Evolutionary conservation across 1,284 basidiomycete genomes (phyloP).

Genomic region (Melanopsichium pennsylvanicum): DNA sequence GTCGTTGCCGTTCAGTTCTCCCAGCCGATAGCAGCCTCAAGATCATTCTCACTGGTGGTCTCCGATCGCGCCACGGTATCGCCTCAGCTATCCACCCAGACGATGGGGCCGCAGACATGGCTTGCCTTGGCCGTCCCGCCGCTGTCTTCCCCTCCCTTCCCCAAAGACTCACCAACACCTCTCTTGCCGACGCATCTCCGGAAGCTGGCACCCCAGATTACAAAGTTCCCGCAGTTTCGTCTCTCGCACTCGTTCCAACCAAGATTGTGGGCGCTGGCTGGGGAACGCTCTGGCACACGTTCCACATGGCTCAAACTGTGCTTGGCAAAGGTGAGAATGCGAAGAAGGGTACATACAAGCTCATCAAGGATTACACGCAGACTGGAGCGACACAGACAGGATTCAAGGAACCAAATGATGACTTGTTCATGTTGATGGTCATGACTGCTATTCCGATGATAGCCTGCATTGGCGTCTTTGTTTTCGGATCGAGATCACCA

Average conservation of each 20-base stretch:
- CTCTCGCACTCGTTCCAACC: slow-evolving; percentile 54
- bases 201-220: slow-evolving; percentile 52
- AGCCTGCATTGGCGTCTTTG: slow-evolving; percentile 16
- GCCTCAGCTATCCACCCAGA: slow-evolving; percentile 67
- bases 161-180: slow-evolving; percentile 44
- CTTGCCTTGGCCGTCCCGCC: slow-evolving; percentile 79
- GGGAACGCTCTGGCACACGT: slow-evolving; percentile 47
- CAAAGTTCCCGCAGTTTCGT: slow-evolving; percentile 46
- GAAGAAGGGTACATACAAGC: slow-evolving; percentile 3
- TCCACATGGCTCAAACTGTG: slow-evolving; percentile 41
- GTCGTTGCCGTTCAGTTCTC: slow-evolving; percentile 63
- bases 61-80: slow-evolving; percentile 74
- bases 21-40: slow-evolving; percentile 66
- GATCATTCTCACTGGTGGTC: slow-evolving; percentile 81
- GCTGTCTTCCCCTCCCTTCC: slow-evolving; percentile 75
- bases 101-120: slow-evolving; percentile 69
- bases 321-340: slow-evolving; percentile 14
- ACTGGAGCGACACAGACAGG: slow-evolving; percentile 30
- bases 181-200: slow-evolving; percentile 23
- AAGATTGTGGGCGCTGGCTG: slow-evolving; percentile 63
- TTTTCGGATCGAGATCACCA: slow-evolving; percentile 6
- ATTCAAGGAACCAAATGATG: slow-evolving; percentile 36
- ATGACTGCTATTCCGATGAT: slow-evolving; percentile 17
- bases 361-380: slow-evolving; percentile 27
- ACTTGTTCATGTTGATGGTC: slow-evolving; percentile 25